These are phyloP conservation scores for Penstemon davidsonii DNA, from an alignment of 257 asterid genomes.

Conservation along the genomic window DNA sequence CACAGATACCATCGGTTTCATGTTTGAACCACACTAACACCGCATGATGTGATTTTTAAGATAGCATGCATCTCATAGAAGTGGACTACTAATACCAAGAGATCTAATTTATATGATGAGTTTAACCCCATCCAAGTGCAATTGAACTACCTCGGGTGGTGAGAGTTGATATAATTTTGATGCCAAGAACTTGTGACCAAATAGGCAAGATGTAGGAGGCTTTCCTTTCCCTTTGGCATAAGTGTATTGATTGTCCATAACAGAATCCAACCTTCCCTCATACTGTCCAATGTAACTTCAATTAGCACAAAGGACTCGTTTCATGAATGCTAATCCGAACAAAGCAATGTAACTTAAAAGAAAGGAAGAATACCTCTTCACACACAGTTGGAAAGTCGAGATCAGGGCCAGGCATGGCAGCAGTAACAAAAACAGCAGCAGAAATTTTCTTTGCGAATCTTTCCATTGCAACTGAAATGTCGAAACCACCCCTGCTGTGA, in stretches of 20 bases:
- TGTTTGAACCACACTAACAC: too few relatives aligned
- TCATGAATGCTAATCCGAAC: background rate
- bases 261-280: conserved; percentile 28
- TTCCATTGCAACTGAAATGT: conserved; percentile 40
- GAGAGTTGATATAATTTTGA: conserved; percentile 36
- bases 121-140: too few relatives aligned
- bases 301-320: background rate
- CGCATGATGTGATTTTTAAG: too few relatives aligned
- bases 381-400: conserved; percentile 16
- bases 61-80: too few relatives aligned
- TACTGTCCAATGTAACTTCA: conserved; percentile 20
- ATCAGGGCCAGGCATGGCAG: conserved; percentile 34
- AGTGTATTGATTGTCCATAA: conserved; percentile 28
- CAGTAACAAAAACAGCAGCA: conserved; percentile 36
- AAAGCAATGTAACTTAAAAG: too few relatives aligned
- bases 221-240: conserved; percentile 30
- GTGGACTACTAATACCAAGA: too few relatives aligned
- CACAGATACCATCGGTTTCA: too few relatives aligned
- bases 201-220: conserved; percentile 33
- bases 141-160: conserved; percentile 48
- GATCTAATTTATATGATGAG: too few relatives aligned
- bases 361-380: conserved; percentile 27
- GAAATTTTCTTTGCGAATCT: conserved; percentile 30
- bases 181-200: conserved; percentile 42
- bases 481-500: conserved; percentile 40